Conservation (phyloP, 2,329 filamentous ascomycete genomes). For the Aspergillus sp. region DNA sequence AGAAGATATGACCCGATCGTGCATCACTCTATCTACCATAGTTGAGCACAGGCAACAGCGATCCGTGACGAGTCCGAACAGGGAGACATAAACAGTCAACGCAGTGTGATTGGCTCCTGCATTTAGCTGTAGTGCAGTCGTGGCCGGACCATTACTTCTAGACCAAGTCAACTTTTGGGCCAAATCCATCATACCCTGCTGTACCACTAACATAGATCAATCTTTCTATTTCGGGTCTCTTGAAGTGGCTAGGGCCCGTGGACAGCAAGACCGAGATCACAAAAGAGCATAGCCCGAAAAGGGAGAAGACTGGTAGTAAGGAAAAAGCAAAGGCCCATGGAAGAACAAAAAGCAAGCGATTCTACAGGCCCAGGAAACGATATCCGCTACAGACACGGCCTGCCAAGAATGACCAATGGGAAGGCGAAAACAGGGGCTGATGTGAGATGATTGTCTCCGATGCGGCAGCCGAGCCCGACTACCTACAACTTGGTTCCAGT, state of each 20-base stretch:
- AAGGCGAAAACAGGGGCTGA: neutral
- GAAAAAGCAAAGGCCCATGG: neutral
- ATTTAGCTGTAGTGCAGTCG: slow-evolving; percentile 9
- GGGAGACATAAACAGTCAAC: neutral
- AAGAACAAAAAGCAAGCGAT: neutral
- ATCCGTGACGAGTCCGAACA: neutral
- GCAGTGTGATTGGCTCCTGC: neutral
- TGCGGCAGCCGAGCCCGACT: neutral
- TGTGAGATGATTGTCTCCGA: neutral
- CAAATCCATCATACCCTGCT: neutral
- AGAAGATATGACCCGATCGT: neutral
- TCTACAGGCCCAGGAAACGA: neutral
- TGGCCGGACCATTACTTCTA: slow-evolving; percentile 1
- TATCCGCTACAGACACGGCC: neutral
- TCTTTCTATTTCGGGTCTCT: neutral
- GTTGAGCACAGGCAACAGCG: neutral
- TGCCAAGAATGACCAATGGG: neutral
- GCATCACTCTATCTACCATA: neutral
- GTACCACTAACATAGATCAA: neutral
- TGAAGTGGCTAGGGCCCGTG: neutral
- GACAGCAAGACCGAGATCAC: neutral
- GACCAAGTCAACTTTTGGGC: neutral
- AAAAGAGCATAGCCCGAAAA: neutral
- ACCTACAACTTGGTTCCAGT: neutral
- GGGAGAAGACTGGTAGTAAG: neutral